Percentiles rank a stretch among this genome's conserved stretches.
Conservation (phyloP, 1,284 basidiomycete species). For the Ganoderma meredithae region DNA sequence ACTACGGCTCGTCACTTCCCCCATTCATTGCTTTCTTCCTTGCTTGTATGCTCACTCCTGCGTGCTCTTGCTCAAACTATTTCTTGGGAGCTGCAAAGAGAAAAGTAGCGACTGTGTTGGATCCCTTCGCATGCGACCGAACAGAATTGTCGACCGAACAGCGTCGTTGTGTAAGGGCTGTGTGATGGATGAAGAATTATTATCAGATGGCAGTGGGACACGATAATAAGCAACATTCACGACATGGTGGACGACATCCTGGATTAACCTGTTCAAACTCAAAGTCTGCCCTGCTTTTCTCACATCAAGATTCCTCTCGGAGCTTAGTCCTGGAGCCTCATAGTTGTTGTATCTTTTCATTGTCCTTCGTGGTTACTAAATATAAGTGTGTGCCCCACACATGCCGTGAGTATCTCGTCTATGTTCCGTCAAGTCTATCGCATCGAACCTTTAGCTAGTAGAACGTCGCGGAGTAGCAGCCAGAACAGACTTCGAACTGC, state of each 20-base stretch:
- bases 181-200: no score
- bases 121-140: not conserved
- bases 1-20: not conserved
- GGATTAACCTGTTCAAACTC: no score
- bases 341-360: not conserved
- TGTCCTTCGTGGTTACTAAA: not conserved
- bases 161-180: no score
- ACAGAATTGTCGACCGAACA: not conserved
- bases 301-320: no score
- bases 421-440: constrained; percentile 14
- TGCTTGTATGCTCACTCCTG: not conserved
- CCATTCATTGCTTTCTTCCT: constrained; percentile 3
- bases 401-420: constrained; percentile 15
- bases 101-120: not conserved
- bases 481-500: not conserved
- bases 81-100: not conserved
- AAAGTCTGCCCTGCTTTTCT: no score
- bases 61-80: not conserved
- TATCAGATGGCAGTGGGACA: no score
- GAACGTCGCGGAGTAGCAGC: not conserved
- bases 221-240: no score
- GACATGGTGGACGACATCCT: no score
- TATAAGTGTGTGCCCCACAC: not conserved
- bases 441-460: constrained; percentile 9
- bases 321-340: no score